Percentiles rank a stretch among this genome's conserved stretches.
These are phyloP conservation scores for Metschnikowia henanensis DNA, from an alignment of 805 yeast species.

Conservation along the genomic window DNA sequence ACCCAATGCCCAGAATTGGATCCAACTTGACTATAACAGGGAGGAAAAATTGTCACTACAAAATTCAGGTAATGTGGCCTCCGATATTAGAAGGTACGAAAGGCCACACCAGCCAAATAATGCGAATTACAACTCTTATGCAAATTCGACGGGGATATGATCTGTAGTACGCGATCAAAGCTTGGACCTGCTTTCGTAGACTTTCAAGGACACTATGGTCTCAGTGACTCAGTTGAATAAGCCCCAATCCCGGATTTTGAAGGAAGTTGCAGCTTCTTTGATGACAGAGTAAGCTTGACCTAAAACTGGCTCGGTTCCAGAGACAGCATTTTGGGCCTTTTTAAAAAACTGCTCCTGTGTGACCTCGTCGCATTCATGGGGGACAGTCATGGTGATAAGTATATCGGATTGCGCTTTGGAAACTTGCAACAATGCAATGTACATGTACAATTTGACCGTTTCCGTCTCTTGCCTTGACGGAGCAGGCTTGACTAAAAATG, in stretches of 20 bases:
- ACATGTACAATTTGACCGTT: constrained; percentile 37
- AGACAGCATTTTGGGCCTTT: constrained; percentile 10
- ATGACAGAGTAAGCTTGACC: constrained; percentile 26
- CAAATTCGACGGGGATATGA: too few species aligned
- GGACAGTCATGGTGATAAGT: constrained; percentile 58
- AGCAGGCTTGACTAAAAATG: constrained; percentile 19
- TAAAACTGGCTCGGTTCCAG: constrained; percentile 5
- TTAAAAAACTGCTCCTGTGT: constrained; percentile 10
- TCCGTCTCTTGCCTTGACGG: constrained; percentile 17
- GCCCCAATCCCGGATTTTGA: constrained; percentile 47
- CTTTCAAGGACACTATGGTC: too few species aligned
- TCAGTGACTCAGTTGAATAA: constrained; percentile 8
- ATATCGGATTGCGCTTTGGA: constrained; percentile 56
- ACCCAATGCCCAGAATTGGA: background rate
- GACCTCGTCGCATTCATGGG: constrained; percentile 25
- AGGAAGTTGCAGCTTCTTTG: constrained; percentile 25
- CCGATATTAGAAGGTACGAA: too few species aligned
- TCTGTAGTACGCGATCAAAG: too few species aligned
- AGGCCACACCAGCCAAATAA: too few species aligned
- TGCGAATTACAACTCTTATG: too few species aligned
- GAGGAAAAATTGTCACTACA: background rate
- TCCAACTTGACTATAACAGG: constrained; percentile 2
- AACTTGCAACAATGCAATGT: constrained; percentile 59
- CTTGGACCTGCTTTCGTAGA: too few species aligned
- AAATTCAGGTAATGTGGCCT: background rate